Evolutionary conservation across 768 basidiomycete genomes (phyloP).

Genomic region (Lentinula raphanica): DNA sequence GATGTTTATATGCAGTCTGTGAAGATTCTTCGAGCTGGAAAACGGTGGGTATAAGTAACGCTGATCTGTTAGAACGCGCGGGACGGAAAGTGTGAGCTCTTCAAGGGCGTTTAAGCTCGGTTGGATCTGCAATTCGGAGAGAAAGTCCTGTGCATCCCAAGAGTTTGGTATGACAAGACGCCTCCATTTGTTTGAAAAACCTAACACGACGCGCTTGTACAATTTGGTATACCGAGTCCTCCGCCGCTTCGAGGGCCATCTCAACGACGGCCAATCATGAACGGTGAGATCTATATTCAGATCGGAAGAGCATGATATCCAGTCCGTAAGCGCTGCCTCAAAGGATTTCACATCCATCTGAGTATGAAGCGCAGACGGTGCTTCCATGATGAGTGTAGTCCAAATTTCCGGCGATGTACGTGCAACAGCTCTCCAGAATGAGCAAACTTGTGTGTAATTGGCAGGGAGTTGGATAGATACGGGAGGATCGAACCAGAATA

Average conservation of each 20-base stretch:
- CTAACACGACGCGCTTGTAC: not conserved
- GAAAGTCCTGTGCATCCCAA: not conserved
- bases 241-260: no score
- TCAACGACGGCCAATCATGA: no score
- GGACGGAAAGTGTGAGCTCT: not conserved
- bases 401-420: not conserved
- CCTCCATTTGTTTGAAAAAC: not conserved
- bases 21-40: no score
- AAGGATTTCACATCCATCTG: not conserved
- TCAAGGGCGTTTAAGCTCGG: not conserved
- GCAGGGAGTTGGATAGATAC: not conserved
- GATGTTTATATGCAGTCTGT: no score
- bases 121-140: no score
- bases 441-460: not conserved
- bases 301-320: not conserved
- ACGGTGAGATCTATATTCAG: not conserved
- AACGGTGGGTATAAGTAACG: no score
- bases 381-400: not conserved
- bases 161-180: not conserved
- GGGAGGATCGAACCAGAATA: not conserved
- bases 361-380: not conserved
- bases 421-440: not conserved
- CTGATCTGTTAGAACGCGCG: no score
- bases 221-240: no score
- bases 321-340: not conserved